Percentiles rank a stretch among this genome's conserved stretches.
Evolutionary conservation across 2,329 filamentous ascomycete species (phyloP).

Genomic region (Paraphaeosphaeria minitans): DNA sequence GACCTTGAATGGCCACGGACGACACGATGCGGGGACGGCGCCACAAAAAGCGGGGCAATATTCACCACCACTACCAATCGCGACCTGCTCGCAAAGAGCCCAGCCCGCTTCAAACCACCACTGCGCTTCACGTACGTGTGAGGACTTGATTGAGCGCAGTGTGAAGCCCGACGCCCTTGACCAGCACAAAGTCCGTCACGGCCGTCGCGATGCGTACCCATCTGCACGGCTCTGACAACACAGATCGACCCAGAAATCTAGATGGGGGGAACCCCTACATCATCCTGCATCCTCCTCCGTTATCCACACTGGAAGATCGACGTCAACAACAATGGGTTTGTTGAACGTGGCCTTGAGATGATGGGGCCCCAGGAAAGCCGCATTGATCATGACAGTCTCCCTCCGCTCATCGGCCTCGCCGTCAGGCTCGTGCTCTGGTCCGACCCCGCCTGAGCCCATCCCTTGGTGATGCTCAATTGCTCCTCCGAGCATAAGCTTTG

Average conservation of each 20-base stretch:
- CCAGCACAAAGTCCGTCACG: not conserved
- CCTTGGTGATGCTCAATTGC: slow-evolving; percentile 21
- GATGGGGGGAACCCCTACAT: slow-evolving; percentile 22
- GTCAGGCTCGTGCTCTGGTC: slow-evolving; percentile 19
- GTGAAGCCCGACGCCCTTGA: slow-evolving; percentile 9
- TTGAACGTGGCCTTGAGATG: slow-evolving; percentile 67
- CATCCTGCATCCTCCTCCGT: slow-evolving; percentile 21
- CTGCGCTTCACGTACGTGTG: slow-evolving; percentile 17
- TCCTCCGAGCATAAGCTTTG: slow-evolving; percentile 23
- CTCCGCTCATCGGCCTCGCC: slow-evolving; percentile 49
- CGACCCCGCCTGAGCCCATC: slow-evolving; percentile 24
- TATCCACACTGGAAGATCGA: slow-evolving; percentile 69
- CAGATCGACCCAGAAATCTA: slow-evolving; percentile 17
- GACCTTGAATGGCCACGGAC: slow-evolving; percentile 33
- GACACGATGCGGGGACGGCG: slow-evolving; percentile 33
- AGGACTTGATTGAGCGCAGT: slow-evolving; percentile 22
- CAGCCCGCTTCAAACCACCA: slow-evolving; percentile 7
- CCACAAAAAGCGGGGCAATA: slow-evolving; percentile 28
- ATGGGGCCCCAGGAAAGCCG: slow-evolving; percentile 72
- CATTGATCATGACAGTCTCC: slow-evolving; percentile 82
- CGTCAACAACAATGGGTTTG: slow-evolving; percentile 82
- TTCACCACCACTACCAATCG: slow-evolving; percentile 17
- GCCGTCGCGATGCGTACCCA: not conserved
- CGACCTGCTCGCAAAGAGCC: not conserved
- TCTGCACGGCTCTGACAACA: slow-evolving; percentile 30